Evolutionary conservation across 2,329 filamentous ascomycete species (phyloP).

Genomic region (Trichophyton simii): DNA sequence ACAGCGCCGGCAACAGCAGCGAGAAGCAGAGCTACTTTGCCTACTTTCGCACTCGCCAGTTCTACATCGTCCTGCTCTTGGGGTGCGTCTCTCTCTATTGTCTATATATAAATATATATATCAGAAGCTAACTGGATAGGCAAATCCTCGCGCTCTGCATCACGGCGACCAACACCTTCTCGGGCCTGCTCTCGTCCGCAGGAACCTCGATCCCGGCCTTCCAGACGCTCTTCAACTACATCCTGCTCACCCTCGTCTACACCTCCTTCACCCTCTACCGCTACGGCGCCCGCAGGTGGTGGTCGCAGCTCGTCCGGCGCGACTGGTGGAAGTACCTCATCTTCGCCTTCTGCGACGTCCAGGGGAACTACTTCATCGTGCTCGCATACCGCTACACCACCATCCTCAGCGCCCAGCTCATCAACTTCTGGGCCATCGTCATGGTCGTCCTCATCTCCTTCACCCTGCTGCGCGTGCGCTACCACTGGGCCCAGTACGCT

Average conservation of each 20-base stretch:
- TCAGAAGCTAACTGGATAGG: conserved; percentile 23
- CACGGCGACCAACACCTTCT: conserved; percentile 85
- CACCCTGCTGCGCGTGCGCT: conserved; percentile 63
- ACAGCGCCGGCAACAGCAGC: conserved; percentile 13
- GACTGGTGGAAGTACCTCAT: conserved; percentile 93
- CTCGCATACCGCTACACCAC: conserved; percentile 88
- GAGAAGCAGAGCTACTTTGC: conserved; percentile 43
- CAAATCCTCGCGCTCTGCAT: conserved; percentile 82
- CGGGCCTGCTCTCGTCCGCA: conserved; percentile 53
- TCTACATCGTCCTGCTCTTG: conserved; percentile 69
- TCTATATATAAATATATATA: not conserved
- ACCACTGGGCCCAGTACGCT: conserved; percentile 69
- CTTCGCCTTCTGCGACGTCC: conserved; percentile 81
- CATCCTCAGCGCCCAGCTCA: conserved; percentile 80
- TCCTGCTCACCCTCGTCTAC: conserved; percentile 71
- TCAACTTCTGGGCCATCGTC: conserved; percentile 98
- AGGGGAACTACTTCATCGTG: conserved; percentile 97
- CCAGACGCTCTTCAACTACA: conserved; percentile 92
- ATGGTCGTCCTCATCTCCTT: conserved; percentile 81
- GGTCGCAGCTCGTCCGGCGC: conserved; percentile 47
- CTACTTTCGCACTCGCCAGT: conserved; percentile 73
- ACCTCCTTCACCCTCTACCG: conserved; percentile 64
- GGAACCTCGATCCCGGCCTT: conserved; percentile 82
- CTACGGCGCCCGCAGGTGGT: conserved; percentile 58
- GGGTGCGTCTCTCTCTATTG: conserved; percentile 38